phyloP scores from a whole-genome alignment of 768 basidiomycete genomes.

The Suillus plorans region DNA sequence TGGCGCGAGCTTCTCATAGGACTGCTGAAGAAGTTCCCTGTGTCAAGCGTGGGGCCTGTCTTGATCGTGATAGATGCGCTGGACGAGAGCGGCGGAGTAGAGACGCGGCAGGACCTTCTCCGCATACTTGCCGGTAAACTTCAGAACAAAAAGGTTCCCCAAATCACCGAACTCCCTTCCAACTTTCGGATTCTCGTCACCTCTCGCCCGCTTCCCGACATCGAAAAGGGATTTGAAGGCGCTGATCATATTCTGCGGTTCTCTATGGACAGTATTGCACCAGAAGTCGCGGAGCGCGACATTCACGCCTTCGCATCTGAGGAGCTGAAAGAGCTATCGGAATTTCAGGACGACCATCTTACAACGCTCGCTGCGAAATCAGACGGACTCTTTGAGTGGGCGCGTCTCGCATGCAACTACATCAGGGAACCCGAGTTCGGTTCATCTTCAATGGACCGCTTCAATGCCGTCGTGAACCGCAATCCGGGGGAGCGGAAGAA shows the following conservation, averaged over 20 bases:
- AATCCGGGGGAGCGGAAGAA: not conserved
- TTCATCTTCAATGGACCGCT: not conserved
- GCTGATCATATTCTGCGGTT: not conserved
- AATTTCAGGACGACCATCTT: not conserved
- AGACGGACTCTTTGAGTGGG: constrained; percentile 10
- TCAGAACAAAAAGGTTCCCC: not conserved
- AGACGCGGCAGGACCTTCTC: constrained; percentile 22
- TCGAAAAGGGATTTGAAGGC: not conserved
- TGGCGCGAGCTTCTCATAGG: constrained; percentile 18
- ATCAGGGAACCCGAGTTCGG: not conserved
- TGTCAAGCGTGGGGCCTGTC: constrained; percentile 17
- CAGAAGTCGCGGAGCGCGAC: not conserved
- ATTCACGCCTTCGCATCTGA: not conserved
- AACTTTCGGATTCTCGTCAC: constrained; percentile 12
- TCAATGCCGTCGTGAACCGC: not conserved
- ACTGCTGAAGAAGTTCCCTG: constrained; percentile 7
- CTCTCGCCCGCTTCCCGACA: constrained; percentile 6
- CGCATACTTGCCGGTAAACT: constrained; percentile 9
- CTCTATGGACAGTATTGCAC: not conserved
- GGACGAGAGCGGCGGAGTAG: constrained; percentile 13
- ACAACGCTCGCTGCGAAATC: not conserved
- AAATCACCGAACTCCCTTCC: constrained; percentile 2
- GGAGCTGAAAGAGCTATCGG: not conserved
- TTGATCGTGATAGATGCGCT: constrained; percentile 27
- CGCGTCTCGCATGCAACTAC: constrained; percentile 6